Base-by-base conservation (phyloP, 306 rosid species). In the Vigna reflexopilosa region DNA sequence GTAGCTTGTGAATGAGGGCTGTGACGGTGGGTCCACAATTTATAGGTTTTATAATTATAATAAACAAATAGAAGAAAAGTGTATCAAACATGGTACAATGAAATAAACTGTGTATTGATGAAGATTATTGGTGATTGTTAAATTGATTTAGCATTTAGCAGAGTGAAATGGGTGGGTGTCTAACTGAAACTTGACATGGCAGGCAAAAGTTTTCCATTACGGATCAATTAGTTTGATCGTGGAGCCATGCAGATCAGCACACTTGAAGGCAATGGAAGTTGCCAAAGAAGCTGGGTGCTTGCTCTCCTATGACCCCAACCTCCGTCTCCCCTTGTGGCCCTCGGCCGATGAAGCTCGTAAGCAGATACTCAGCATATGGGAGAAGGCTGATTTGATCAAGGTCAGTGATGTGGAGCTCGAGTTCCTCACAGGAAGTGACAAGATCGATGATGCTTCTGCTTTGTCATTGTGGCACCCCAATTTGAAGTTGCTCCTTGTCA, bases 231-330 rank as follows among this genome's bases (percentile, higher is more conserved):
- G 98, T 79, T 87, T 95, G 97, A 95, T 95, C 45, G 98, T 91
- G 84, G 98, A 95, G 91, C 98, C 98, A 64, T 92, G 98, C 86
- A 87, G 98, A 81, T 91, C 98, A 4, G 98, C 98, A 6, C 98
- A 95, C 84, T 20, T 95, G 24, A 93, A 85, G 85, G 98, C 98
- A 16, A 89, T 95, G 93, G 85, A 95, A 68, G 91, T 81, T 40
- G 98, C 98, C 0, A 95, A 86, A 76, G 96, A 95, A 3, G 97
- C 98, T 4, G 98, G 98, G 26, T 90, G 90, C n/a, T 64, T 93
- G 2, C 97, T 95, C 49, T 95, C 98, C 4, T 95, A 95, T 45
- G 98, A 95, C 19, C 98, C 98, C 0, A 95, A 95, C 87, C 87
- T 95, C 6, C 44, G 98, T 63, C 70, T 92, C 34, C 93, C 98